Conservation (phyloP, 495 filamentous ascomycete species). For the Tuber aestivum region DNA sequence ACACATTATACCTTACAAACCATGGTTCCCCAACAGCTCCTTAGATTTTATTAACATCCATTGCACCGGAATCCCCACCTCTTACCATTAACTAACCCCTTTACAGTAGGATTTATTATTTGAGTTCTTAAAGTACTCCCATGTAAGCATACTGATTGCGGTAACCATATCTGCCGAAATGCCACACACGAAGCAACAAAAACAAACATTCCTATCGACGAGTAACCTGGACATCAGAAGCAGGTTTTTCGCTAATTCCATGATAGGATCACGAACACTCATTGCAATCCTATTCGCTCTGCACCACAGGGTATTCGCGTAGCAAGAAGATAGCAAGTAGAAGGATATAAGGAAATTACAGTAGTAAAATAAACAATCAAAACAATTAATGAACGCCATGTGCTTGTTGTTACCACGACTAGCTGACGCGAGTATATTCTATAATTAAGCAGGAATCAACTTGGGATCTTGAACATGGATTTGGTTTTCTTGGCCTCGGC, state of each 20-base stretch:
- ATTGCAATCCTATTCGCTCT: not conserved
- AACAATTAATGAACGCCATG: not conserved
- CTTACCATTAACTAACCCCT: too few species aligned
- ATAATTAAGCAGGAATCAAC: not conserved
- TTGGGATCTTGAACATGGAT: conserved; percentile 19
- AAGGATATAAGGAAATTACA: not conserved
- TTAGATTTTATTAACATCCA: too few species aligned
- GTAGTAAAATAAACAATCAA: not conserved
- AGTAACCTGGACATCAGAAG: not conserved
- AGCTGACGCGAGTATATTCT: too few species aligned
- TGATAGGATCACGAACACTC: not conserved
- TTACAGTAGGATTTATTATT: too few species aligned
- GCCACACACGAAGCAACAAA: too few species aligned
- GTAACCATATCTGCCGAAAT: too few species aligned
- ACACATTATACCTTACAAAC: too few species aligned
- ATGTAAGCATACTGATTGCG: too few species aligned
- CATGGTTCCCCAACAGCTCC: too few species aligned
- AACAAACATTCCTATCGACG: not conserved
- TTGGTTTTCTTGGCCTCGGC: conserved; percentile 5
- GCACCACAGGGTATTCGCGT: not conserved
- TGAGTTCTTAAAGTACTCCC: too few species aligned
- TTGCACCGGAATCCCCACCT: too few species aligned
- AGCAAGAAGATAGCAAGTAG: not conserved
- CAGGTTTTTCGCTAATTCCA: not conserved
- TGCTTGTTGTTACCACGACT: not conserved